phyloP scores from a whole-genome alignment of 352 stramenopile species.

The Phytophthora aleatoria region DNA sequence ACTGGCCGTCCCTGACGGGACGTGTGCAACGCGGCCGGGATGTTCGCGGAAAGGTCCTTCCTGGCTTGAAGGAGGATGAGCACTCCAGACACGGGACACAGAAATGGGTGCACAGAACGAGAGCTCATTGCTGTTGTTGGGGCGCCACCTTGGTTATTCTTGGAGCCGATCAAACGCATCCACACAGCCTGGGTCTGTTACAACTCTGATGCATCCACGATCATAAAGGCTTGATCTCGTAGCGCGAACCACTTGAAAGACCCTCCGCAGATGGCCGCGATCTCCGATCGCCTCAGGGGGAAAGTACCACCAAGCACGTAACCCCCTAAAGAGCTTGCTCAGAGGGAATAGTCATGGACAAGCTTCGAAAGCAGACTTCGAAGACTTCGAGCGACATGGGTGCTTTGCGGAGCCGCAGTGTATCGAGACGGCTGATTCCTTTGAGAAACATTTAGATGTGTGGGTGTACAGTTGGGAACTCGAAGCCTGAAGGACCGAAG shows the following conservation, averaged over 20 bases:
- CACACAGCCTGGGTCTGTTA: no score
- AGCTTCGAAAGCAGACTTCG: not conserved
- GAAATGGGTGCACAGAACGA: constrained; percentile 11
- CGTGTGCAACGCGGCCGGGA: no score
- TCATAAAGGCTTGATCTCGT: not conserved
- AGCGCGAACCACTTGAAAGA: constrained; percentile 1
- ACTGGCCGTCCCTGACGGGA: not conserved
- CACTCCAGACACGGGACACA: constrained; percentile 9
- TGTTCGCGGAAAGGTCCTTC: not conserved
- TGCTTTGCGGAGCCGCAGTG: not conserved
- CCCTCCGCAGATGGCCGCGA: not conserved
- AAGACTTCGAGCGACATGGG: not conserved
- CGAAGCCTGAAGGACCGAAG: constrained; percentile 1
- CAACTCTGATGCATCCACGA: not conserved
- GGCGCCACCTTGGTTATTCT: no score
- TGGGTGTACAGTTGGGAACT: constrained; percentile 8
- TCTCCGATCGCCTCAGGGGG: constrained; percentile 1
- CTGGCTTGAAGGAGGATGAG: constrained; percentile 8
- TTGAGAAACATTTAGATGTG: constrained; percentile 17
- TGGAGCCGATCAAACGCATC: no score
- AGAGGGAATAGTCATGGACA: constrained; percentile 2
- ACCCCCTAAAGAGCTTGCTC: constrained; percentile 5
- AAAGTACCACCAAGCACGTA: constrained; percentile 13
- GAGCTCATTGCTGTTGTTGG: constrained; percentile 11
- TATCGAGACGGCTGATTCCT: constrained; percentile 6